Conservation (phyloP, 352 stramenopile species). For the Saprolegnia parasitica region DNA sequence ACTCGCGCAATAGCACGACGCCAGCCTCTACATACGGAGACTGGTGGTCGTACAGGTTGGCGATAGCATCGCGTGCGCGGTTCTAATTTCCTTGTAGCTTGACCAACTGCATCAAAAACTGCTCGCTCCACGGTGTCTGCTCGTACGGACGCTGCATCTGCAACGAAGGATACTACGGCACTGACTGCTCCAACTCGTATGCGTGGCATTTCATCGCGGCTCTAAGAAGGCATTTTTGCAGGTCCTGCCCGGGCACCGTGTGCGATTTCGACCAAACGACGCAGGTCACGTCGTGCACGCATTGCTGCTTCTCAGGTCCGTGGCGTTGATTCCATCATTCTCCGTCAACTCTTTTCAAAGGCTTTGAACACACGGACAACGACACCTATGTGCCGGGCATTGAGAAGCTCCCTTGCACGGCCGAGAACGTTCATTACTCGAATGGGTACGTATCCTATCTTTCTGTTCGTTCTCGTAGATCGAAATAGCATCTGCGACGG, state of each 20-base stretch:
- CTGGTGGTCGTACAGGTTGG: constrained; percentile 81
- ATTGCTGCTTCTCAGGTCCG: constrained; percentile 93
- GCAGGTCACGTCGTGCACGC: constrained; percentile 83
- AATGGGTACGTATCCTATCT: constrained; percentile 47
- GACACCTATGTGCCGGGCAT: constrained; percentile 89
- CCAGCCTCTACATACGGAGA: constrained; percentile 61
- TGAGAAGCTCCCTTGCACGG: constrained; percentile 84
- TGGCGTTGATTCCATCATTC: too few species aligned
- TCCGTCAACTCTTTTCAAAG: too few species aligned
- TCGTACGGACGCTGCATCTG: constrained; percentile 91
- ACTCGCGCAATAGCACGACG: constrained; percentile 54
- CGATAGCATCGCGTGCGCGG: not conserved
- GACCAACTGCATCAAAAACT: constrained; percentile 91
- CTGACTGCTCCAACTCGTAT: constrained; percentile 93
- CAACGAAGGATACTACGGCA: constrained; percentile 93
- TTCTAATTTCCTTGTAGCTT: constrained; percentile 15
- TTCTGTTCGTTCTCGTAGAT: not conserved
- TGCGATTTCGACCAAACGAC: constrained; percentile 88
- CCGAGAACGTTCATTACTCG: constrained; percentile 81
- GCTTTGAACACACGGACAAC: constrained; percentile 76
- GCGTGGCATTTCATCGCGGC: not conserved
- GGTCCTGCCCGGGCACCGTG: constrained; percentile 88
- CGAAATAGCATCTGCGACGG: constrained; percentile 87
- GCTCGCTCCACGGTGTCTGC: constrained; percentile 88
- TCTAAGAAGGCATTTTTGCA: constrained; percentile 4